Conservation (phyloP, 2,329 filamentous ascomycete species). For the Cytospora schulzeri region DNA sequence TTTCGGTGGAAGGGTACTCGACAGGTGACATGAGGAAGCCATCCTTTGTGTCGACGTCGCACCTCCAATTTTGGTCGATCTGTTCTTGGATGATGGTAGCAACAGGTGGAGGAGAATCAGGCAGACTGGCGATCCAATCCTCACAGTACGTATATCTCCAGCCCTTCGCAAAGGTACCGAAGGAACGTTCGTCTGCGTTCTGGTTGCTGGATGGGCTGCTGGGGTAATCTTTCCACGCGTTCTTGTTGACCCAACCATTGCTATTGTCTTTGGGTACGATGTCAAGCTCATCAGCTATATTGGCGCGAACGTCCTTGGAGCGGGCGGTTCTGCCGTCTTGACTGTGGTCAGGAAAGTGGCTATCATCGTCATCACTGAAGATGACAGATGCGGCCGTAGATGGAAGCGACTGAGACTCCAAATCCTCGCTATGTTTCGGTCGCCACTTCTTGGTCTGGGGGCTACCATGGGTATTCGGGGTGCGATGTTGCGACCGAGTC, state of each 20-base stretch:
- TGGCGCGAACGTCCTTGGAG: slow-evolving; percentile 17
- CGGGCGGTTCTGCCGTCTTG: neutral
- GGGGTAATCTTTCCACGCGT: slow-evolving; percentile 16
- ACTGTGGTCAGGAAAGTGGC: neutral
- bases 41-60: slow-evolving; percentile 23
- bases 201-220: neutral
- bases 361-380: neutral
- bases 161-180: neutral
- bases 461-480: neutral
- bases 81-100: neutral
- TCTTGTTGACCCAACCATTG: slow-evolving; percentile 17
- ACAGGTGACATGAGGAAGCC: slow-evolving; percentile 22
- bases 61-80: slow-evolving; percentile 11
- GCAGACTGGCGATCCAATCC: slow-evolving; percentile 9
- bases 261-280: slow-evolving; percentile 16
- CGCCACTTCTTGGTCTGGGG: slow-evolving; percentile 15
- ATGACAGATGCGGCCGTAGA: slow-evolving; percentile 7
- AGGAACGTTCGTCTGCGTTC: neutral
- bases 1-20: slow-evolving; percentile 17
- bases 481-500: neutral
- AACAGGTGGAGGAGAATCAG: neutral
- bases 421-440: slow-evolving; percentile 10
- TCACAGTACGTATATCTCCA: slow-evolving; percentile 9
- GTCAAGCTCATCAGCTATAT: slow-evolving; percentile 23
- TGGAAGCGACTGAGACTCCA: slow-evolving; percentile 22